Base-by-base conservation (phyloP, 495 filamentous ascomycete genomes). In the Elasticomyces elasticus region DNA sequence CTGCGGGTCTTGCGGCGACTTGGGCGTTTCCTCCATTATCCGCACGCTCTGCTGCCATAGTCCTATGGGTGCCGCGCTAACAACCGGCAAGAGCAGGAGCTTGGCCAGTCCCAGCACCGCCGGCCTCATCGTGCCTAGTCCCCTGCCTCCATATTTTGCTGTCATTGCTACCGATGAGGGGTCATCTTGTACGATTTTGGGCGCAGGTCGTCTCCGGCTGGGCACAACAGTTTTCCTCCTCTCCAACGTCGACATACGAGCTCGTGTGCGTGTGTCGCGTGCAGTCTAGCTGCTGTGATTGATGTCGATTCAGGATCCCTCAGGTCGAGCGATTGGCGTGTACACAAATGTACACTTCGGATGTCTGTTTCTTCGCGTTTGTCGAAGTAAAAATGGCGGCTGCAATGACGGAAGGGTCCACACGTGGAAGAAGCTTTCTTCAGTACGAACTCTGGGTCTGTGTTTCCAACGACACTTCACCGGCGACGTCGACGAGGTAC, bases 1-100 rank as follows among this genome's bases (percentile, higher is more conserved):
- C 28, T 76, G 71, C 1, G 80, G 76, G 58, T 80, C 78, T 22
- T 70, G 64, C 0, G 74, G 24, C 10, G 51, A 37, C 46, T 59
- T 50, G 46, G 54, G 38, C 13, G n/a, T 12, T 1, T 51, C 54
- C 48, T 57, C 54, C n/a, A 43, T 11, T 3, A 56, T 31, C 20
- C 25, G 20, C n/a, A 51, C 54, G 19, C 49, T 46, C 37, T 13
- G 20, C 23, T 37, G 12, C 38, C 5, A 50, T 31, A 40, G 31
- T 22, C 43, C 45, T 20, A 49, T 30, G 15, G 58, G 58, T 17
- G 53, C 53, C 12, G 58, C 58, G 27, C 44, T 43, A 24, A 40
- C 58, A 11, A 56, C 3, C 12, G 58, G 58, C 12, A 61, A 20
- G 24, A 56, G 7, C 20, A 47, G 13, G 7, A 51, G 51, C 25